Percentiles rank a stretch among this genome's conserved stretches.
Conservation (phyloP, 768 basidiomycete genomes). For the Agrocybe chaxingu region DNA sequence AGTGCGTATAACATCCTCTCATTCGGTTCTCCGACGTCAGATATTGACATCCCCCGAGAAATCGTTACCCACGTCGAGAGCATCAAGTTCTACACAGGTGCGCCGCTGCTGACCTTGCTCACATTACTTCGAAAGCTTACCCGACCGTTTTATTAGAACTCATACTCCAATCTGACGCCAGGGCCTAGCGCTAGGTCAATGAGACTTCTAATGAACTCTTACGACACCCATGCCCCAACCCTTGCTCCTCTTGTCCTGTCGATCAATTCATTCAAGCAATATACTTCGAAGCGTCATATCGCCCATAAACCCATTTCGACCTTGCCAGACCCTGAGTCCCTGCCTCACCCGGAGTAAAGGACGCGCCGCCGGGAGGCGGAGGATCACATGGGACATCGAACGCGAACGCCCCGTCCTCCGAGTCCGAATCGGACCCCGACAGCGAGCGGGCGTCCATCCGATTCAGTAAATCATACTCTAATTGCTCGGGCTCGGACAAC, state of each 20-base stretch:
- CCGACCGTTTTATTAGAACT: slow-evolving; percentile 1
- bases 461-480: too few species aligned
- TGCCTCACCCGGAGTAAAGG: too few species aligned
- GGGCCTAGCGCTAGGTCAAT: neutral
- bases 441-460: neutral
- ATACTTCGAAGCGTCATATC: too few species aligned
- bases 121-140: neutral
- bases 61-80: slow-evolving; percentile 25
- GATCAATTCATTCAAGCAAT: too few species aligned
- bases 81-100: slow-evolving; percentile 27
- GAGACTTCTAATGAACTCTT: neutral
- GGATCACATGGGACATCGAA: neutral
- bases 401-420: neutral
- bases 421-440: neutral
- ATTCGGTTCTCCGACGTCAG: neutral
- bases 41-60: slow-evolving; percentile 7
- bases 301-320: too few species aligned
- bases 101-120: neutral
- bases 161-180: slow-evolving; percentile 7
- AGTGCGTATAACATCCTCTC: slow-evolving; percentile 13
- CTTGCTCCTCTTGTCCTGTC: neutral
- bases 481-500: too few species aligned
- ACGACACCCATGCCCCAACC: neutral
- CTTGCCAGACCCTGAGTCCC: too few species aligned
- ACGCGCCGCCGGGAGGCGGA: too few species aligned